Percentiles rank a stretch among this genome's conserved stretches.
Conservation (phyloP, 1,284 basidiomycete genomes). For the Heterobasidion irregulare region DNA sequence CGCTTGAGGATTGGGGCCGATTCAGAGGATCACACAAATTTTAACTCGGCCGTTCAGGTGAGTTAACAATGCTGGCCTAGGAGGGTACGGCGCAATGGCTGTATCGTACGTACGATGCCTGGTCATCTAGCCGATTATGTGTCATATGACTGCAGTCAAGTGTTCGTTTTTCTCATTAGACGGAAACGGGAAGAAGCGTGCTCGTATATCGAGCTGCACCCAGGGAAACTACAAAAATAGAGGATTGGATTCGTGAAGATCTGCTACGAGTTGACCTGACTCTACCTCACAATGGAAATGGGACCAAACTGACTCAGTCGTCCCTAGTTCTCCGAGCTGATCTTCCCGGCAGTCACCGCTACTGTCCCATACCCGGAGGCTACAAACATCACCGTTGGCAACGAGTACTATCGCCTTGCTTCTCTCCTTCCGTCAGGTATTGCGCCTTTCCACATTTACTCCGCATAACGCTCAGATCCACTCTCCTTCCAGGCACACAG, state of each 20-base stretch:
- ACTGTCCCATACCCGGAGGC: constrained; percentile 60
- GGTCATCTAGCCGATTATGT: too few species aligned
- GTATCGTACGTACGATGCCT: too few species aligned
- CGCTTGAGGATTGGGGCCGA: constrained; percentile 56
- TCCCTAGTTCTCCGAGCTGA: constrained; percentile 28
- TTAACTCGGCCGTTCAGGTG: constrained; percentile 34
- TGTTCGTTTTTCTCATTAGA: too few species aligned
- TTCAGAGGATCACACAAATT: constrained; percentile 56
- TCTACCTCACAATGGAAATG: not conserved
- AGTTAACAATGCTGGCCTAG: not conserved
- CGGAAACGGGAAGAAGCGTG: too few species aligned
- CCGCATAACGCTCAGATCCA: too few species aligned
- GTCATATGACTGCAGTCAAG: too few species aligned
- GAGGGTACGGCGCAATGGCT: too few species aligned
- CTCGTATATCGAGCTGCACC: too few species aligned
- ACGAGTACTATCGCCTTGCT: constrained; percentile 48
- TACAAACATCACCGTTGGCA: constrained; percentile 43
- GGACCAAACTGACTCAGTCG: not conserved
- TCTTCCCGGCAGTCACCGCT: constrained; percentile 40
- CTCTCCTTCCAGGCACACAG: constrained; percentile 32
- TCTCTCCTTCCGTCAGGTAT: constrained; percentile 44
- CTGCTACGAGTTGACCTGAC: too few species aligned
- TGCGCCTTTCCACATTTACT: constrained; percentile 1
- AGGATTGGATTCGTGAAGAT: too few species aligned
- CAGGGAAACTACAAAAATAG: too few species aligned